Evolutionary conservation across 2,329 filamentous ascomycete genomes (phyloP).

Genomic region (Botrytis sinoallii): DNA sequence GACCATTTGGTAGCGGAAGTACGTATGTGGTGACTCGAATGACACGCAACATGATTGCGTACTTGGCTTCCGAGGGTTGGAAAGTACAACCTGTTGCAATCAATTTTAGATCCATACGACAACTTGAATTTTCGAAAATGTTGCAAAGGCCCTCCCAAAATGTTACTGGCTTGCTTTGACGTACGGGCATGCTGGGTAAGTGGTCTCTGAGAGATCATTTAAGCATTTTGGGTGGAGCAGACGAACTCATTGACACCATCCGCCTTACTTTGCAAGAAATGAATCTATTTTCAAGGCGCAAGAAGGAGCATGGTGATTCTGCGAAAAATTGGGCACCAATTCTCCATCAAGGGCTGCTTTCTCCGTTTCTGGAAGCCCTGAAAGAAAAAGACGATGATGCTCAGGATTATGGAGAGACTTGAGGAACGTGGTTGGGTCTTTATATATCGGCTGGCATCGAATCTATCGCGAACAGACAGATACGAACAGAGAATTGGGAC

Average conservation of each 20-base stretch:
- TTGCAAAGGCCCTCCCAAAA: not conserved
- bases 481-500: not conserved
- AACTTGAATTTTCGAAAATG: constrained; percentile 1
- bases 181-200: not conserved
- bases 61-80: constrained; percentile 9
- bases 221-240: constrained; percentile 1
- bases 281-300: not conserved
- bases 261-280: constrained; percentile 14
- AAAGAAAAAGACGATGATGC: not conserved
- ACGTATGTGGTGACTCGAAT: not conserved
- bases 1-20: not conserved
- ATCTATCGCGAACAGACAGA: not conserved
- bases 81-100: not conserved
- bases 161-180: constrained; percentile 13
- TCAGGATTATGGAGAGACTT: constrained; percentile 16
- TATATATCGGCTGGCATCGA: not conserved
- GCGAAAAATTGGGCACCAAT: not conserved
- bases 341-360: not conserved
- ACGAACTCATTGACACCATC: constrained; percentile 15
- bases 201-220: not conserved
- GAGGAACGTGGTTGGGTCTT: constrained; percentile 14
- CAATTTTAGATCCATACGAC: not conserved
- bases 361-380: not conserved
- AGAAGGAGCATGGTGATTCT: not conserved
- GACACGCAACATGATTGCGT: constrained; percentile 13